These are phyloP conservation scores for Colletotrichum sp. DNA, from an alignment of 2,329 filamentous ascomycete species.

Conservation along the genomic window DNA sequence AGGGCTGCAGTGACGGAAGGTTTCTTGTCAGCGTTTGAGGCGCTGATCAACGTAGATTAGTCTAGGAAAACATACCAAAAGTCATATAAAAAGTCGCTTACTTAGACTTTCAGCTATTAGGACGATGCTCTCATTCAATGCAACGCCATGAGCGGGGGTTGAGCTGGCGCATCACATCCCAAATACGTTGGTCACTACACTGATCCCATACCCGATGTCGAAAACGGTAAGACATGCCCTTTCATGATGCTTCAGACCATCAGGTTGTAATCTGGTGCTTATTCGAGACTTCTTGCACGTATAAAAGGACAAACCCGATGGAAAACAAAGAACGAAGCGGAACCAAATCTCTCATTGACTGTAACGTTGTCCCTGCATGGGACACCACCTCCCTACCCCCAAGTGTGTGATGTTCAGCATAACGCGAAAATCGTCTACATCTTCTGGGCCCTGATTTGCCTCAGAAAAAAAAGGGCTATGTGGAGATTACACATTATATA, in stretches of 20 bases:
- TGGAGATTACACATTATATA: background rate
- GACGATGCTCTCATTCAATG: too few relatives aligned
- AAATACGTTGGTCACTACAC: background rate
- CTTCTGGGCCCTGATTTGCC: too few relatives aligned
- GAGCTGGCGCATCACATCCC: background rate
- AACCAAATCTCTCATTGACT: fast-evolving
- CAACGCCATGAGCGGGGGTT: background rate
- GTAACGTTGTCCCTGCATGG: background rate
- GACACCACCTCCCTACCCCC: background rate
- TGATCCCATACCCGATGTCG: background rate
- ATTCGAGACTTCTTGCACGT: background rate
- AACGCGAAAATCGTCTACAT: too few relatives aligned
- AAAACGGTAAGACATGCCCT: background rate
- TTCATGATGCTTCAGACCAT: background rate
- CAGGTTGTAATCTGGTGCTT: background rate
- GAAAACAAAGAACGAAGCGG: background rate
- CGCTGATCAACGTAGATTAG: background rate
- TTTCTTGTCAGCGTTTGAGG: background rate
- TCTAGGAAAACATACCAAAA: background rate
- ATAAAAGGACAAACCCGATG: fast-evolving
- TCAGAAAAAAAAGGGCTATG: fast-evolving
- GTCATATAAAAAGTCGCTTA: background rate
- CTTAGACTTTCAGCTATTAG: background rate
- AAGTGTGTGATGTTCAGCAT: background rate
- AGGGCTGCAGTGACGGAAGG: too few relatives aligned